Conservation (phyloP, 768 basidiomycete species). For the Kwoniella mangroviensis region DNA sequence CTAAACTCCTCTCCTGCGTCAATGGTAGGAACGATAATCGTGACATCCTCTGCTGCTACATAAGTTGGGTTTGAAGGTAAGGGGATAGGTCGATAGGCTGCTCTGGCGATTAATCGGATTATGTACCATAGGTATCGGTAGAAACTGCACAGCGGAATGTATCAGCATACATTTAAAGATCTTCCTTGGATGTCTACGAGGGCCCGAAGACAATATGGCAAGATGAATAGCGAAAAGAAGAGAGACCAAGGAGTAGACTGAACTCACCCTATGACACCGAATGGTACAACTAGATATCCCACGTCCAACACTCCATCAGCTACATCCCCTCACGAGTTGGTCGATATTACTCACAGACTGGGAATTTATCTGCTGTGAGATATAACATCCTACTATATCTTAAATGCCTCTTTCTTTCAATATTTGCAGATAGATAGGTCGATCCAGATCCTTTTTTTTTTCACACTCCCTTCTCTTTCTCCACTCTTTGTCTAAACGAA, state of each 20-base stretch:
- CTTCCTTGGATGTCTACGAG: too few species aligned
- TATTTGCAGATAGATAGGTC: too few species aligned
- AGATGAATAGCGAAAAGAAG: too few species aligned
- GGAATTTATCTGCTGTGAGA: conserved; percentile 87
- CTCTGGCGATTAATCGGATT: conserved; percentile 78
- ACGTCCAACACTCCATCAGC: not conserved
- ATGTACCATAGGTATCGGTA: conserved; percentile 93
- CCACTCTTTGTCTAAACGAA: too few species aligned
- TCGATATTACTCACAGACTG: conserved; percentile 71
- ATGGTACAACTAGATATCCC: conserved; percentile 63
- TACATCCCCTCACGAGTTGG: not conserved
- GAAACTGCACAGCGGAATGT: conserved; percentile 65
- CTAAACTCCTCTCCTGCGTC: conserved; percentile 96
- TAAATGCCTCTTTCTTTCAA: not conserved
- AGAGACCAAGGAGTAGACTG: conserved; percentile 4
- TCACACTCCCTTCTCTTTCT: not conserved
- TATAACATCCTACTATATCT: conserved; percentile 59
- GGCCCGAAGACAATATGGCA: too few species aligned
- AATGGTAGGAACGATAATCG: conserved; percentile 94
- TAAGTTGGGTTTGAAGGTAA: conserved; percentile 89
- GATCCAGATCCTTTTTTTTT: not conserved
- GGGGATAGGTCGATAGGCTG: conserved; percentile 84
- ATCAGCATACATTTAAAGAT: too few species aligned
- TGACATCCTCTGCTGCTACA: conserved; percentile 87
- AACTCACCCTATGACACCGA: conserved; percentile 58